Conservation (phyloP, 208 protist genomes). For the Strigomonas galati region DNA sequence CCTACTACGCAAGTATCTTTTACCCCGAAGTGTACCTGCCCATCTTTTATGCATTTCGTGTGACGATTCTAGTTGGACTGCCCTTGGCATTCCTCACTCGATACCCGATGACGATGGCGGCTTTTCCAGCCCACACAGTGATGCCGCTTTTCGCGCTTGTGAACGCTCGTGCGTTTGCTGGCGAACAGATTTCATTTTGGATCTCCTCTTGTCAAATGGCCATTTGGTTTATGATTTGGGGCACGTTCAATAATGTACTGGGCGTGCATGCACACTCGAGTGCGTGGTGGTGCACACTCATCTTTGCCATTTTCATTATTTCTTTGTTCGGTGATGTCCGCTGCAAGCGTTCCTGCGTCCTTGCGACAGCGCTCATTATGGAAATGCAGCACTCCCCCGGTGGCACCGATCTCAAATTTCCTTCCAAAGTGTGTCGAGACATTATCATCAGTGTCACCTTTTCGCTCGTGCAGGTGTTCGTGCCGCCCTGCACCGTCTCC, state of each 20-base stretch:
- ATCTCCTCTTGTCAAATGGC: conserved; percentile 19
- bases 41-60: conserved; percentile 34
- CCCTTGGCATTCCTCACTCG: conserved; percentile 37
- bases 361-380: conserved; percentile 33
- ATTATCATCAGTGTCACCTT: conserved; percentile 32
- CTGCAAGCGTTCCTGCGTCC: conserved; percentile 17
- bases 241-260: conserved; percentile 23
- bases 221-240: conserved; percentile 33
- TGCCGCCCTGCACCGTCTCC: conserved; percentile 27
- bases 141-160: conserved; percentile 39
- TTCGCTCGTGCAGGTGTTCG: conserved; percentile 22
- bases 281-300: conserved; percentile 34
- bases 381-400: conserved; percentile 22
- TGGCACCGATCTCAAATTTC: conserved; percentile 13
- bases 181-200: conserved; percentile 24
- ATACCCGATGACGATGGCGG: conserved; percentile 17
- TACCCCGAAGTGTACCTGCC: conserved; percentile 27
- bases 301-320: conserved; percentile 25
- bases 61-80: conserved; percentile 42
- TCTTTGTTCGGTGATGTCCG: conserved; percentile 29
- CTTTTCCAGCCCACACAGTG: conserved; percentile 34
- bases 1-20: conserved; percentile 17
- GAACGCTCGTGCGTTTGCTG: conserved; percentile 35
- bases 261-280: conserved; percentile 11
- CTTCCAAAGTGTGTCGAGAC: conserved; percentile 29